A percentile compares a stretch with the other conserved stretches of the same genome.
These are phyloP conservation scores for Aureobasidium pullulans DNA, from an alignment of 2,329 filamentous ascomycete genomes.

Conservation along the genomic window DNA sequence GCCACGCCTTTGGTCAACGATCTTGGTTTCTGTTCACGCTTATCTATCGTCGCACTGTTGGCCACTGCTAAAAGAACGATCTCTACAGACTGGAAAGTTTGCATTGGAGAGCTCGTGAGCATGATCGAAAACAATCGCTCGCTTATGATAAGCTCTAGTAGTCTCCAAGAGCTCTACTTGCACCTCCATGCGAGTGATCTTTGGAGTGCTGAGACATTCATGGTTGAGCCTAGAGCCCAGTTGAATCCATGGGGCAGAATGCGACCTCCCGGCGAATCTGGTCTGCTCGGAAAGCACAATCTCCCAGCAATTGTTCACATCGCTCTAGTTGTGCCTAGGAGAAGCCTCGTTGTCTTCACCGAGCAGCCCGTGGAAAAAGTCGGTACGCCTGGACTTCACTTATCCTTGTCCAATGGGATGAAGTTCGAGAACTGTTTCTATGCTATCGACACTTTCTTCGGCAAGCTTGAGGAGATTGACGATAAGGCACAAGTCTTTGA, in stretches of 20 bases:
- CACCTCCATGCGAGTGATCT: constrained; percentile 23
- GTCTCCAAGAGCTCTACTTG: constrained; percentile 25
- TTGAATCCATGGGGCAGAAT: background rate
- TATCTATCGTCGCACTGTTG: constrained; percentile 23
- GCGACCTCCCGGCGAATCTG: background rate
- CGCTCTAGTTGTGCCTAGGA: constrained; percentile 2
- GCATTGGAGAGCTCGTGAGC: constrained; percentile 15
- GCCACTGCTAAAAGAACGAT: constrained; percentile 20
- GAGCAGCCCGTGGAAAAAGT: background rate
- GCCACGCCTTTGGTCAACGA: background rate
- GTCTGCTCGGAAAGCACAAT: background rate
- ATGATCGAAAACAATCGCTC: constrained; percentile 17
- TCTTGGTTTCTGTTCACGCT: constrained; percentile 21
- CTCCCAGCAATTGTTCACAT: constrained; percentile 1
- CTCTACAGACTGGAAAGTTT: constrained; percentile 18
- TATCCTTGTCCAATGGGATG: background rate
- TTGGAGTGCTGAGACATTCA: background rate
- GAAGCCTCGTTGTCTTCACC: background rate
- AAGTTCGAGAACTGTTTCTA: constrained; percentile 1
- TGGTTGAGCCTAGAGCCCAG: background rate
- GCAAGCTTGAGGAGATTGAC: background rate
- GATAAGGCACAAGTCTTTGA: constrained; percentile 11
- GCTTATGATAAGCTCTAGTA: constrained; percentile 19
- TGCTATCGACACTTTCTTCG: constrained; percentile 10
- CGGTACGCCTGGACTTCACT: constrained; percentile 1